Evolutionary conservation across 2,329 filamentous ascomycete genomes (phyloP).

Genomic region (Diaporthe nobilis): DNA sequence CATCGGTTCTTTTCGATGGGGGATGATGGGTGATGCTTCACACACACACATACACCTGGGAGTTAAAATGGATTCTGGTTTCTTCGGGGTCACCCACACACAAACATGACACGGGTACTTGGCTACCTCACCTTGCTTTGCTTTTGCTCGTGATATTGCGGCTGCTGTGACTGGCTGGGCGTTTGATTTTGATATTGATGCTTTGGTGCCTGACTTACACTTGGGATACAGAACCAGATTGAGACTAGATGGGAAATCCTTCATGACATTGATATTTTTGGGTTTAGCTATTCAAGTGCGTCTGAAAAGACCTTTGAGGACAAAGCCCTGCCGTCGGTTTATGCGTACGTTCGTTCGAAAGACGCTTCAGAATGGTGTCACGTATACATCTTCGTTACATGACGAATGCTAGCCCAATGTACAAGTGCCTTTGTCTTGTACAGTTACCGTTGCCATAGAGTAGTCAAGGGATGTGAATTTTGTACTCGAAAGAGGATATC

Average conservation of each 20-base stretch:
- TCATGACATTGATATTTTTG: too few species aligned
- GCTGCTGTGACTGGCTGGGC: slow-evolving; percentile 1
- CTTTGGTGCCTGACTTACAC: not conserved
- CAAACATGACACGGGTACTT: slow-evolving; percentile 1
- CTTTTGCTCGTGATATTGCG: not conserved
- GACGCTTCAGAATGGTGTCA: too few species aligned
- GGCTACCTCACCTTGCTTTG: not conserved
- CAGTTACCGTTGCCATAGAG: too few species aligned
- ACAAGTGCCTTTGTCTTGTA: too few species aligned
- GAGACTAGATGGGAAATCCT: not conserved
- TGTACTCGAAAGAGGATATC: too few species aligned
- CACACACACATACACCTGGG: slow-evolving; percentile 20
- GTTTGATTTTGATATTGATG: not conserved
- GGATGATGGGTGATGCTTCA: slow-evolving; percentile 36
- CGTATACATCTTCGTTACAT: too few species aligned
- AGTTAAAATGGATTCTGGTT: slow-evolving; percentile 39
- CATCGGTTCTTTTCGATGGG: not conserved
- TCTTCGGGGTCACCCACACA: slow-evolving; percentile 39
- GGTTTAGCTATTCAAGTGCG: not conserved
- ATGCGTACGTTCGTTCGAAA: too few species aligned
- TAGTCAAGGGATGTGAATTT: too few species aligned
- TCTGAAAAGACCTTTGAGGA: too few species aligned
- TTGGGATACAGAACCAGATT: not conserved
- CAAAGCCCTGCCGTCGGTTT: too few species aligned
- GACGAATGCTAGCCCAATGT: too few species aligned